Evolutionary conservation across 768 basidiomycete genomes (phyloP), one percentile per base, ranked within the genome.

Genomic region (Cubamyces sp.): DNA sequence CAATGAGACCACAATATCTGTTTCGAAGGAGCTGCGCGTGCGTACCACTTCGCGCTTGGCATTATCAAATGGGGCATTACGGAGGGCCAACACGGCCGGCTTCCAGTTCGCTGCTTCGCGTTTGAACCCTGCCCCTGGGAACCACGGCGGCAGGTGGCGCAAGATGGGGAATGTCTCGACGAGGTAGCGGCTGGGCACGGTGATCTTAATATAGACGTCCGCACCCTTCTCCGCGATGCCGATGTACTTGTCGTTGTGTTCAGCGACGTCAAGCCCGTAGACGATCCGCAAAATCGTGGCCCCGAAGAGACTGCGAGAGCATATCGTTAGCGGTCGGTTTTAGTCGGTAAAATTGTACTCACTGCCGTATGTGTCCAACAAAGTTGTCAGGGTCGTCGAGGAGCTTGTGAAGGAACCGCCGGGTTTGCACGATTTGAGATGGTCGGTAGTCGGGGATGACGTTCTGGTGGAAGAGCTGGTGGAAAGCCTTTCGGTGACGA

Each of bases 151-250:
- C 0, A 69, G 51, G 41, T 66, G 51, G 15, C 58, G 58, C 19
- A 69, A 54, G 57, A 47, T 15, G 11, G 77, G 77, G 11, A 77
- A 57, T 0, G 68, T 40, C 48, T 76, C 75, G 16, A 76, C 74
- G 7, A 72, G 62, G 56, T 69, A 74, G 7, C 67, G 64, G 23
- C 68, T 69, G 1, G 73, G 70, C 5, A 52, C 56, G 8, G 63
- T 54, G 14, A 67, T 51, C 30, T 64, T 66, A 14, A 67, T 66
- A 39, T 74, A 73, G 8, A 69, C 67, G 14, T 68, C 63, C 60
- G 73, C 70, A 0, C 69, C 68, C 11, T 66, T 62, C 25, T 73
- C 69, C 1, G 70, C 62, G 19, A 71, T 49, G 45, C 45, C 18
- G 16, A 77, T 53, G 34, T 72, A 66, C 15, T 52, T 42, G 58